These are phyloP conservation scores for Isatis tinctoria DNA, from an alignment of 345 rosid species.

Conservation along the genomic window DNA sequence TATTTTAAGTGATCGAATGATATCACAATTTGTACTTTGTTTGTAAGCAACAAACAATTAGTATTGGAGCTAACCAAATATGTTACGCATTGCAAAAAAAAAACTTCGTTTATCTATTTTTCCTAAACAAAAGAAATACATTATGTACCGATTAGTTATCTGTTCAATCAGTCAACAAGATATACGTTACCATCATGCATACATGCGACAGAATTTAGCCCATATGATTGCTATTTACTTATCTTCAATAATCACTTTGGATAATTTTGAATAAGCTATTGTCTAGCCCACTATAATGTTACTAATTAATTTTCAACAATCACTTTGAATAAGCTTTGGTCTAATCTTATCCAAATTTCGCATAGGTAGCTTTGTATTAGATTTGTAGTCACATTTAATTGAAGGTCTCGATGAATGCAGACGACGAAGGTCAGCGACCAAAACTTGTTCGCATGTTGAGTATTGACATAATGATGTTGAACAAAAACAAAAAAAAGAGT, in stretches of 20 bases:
- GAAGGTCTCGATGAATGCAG: conserved; percentile 41
- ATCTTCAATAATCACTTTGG: too few relatives aligned
- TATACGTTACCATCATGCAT: background rate
- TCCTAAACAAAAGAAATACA: background rate
- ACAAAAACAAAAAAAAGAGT: too few relatives aligned
- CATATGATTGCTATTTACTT: background rate
- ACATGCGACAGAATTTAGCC: background rate
- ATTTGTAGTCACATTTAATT: conserved; percentile 30
- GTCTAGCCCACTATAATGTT: background rate
- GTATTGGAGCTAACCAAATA: background rate
- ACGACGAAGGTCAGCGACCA: conserved; percentile 14
- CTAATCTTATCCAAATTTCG: background rate
- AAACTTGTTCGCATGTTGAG: background rate
- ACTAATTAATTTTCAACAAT: too few relatives aligned
- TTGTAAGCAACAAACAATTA: background rate
- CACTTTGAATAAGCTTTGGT: too few relatives aligned
- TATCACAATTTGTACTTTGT: background rate
- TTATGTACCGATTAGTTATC: background rate
- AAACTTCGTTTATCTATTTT: background rate
- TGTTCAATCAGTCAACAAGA: background rate
- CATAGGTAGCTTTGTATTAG: background rate
- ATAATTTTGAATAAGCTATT: too few relatives aligned
- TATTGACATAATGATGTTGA: background rate
- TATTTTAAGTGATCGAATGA: background rate
- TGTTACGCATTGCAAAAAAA: background rate